Evolutionary conservation across 257 asterid species (phyloP), one percentile per base, ranked within the genome.

Genomic region (Anisodus acutangulus): DNA sequence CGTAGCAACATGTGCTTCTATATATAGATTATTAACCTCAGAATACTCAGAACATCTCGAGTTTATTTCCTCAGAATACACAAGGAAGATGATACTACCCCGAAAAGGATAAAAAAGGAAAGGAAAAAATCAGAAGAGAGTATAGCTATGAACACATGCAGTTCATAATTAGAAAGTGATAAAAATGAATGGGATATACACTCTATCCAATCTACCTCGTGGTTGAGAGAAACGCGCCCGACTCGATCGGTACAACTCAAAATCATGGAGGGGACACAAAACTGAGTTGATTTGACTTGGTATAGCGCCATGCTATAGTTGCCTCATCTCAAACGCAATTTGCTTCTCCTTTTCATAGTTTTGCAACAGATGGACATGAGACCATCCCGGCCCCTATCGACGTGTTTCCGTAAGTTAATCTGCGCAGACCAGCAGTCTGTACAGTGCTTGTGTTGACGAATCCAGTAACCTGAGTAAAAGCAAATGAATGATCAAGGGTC

Each of bases 201-300:
- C 19, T 13, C 45, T 41, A 5, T 31, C 35, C 35, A 31, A 31
- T 31, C 35, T 31, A 31, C 35, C 35, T 31, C 35, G 35, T 31
- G 35, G 35, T 31, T 31, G 35, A 31, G 35, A 31, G 35, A 31
- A 31, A 31, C 35, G 35, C 35, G 35, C 35, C 35, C 1, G 35
- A 31, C 35, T 31, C 35, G 35, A 31, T 31, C 35, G 1, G 35
- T 31, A 31, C 35, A 0, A 31, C 35, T 31, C 35, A 31, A 31
- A 31, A 1, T 31, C 49, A 81, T 64, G 22, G 39, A 35, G 78
- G 84, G 10, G 79, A 81, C 54, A 69, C 82, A 82, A 78, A 85
- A 84, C 83, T 64, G 80, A 53, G 53, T 55, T 79, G 78, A 84
- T 79, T 60, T 49, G 64, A 82, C 69, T 63, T 22, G 69, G 69